A percentile compares a stretch with the other conserved stretches of the same genome.
Evolutionary conservation across 2,329 filamentous ascomycete species (phyloP).

Genomic region (Uncinocarpus reesii): DNA sequence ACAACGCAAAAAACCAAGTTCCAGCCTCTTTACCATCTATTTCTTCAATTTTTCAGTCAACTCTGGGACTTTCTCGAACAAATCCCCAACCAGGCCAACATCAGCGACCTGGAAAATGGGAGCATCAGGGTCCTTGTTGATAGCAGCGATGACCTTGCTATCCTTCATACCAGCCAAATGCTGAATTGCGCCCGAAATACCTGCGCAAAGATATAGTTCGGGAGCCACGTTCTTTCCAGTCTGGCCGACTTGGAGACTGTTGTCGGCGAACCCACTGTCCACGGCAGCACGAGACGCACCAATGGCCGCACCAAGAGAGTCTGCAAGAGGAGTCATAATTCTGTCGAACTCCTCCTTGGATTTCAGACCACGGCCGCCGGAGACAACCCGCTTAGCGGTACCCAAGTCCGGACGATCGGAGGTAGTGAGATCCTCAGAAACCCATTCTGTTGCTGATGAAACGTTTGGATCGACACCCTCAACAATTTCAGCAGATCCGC

Average conservation of each 20-base stretch:
- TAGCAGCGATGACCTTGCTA: conserved; percentile 96
- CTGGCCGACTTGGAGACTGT: conserved; percentile 95
- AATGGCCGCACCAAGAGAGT: conserved; percentile 87
- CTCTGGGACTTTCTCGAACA: conserved; percentile 93
- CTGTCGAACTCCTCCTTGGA: conserved; percentile 96
- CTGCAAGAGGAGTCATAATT: conserved; percentile 82
- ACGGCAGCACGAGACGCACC: conserved; percentile 91
- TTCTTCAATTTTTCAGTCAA: conserved; percentile 86
- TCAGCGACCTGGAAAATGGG: conserved; percentile 98
- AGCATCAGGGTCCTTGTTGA: conserved; percentile 95
- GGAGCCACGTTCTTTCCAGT: conserved; percentile 98
- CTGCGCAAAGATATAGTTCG: conserved; percentile 86
- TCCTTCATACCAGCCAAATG: conserved; percentile 99
- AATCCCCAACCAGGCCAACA: conserved; percentile 85
- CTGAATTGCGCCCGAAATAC: conserved; percentile 95
- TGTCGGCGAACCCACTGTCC: conserved; percentile 95
- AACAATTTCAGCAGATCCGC: conserved; percentile 65
- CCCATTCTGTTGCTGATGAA: conserved; percentile 67
- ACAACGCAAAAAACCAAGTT: background rate
- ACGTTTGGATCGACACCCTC: conserved; percentile 76
- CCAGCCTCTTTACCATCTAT: background rate
- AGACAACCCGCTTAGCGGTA: conserved; percentile 82
- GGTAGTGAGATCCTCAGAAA: conserved; percentile 85
- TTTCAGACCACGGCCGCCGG: conserved; percentile 87
- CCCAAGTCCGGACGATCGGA: conserved; percentile 88